Evolutionary conservation across 1,139 yeast species (phyloP), one percentile per base, ranked within the genome.

Genomic region (Nakaseomyces sp.): DNA sequence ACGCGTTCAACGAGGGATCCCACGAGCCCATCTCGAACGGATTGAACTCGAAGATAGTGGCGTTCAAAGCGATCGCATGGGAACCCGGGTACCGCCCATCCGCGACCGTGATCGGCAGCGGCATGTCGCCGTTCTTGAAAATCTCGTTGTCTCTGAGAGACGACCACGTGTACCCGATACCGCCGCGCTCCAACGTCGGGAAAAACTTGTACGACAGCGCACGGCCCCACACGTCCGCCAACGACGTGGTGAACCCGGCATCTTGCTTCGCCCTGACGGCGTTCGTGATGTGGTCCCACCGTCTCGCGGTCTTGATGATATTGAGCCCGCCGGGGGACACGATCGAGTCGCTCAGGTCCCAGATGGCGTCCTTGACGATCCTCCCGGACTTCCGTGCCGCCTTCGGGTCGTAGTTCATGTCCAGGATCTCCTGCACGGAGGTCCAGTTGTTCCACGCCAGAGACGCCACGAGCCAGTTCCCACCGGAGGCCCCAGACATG

Each of bases 11-110:
- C 0, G 82, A 72, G 20, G 85, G 80, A 58, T 87, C 95, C 91
- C 91, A 86, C 24, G 91, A 79, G 4, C 96, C 95, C 61, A 86
- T 60, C 64, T 87, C 95, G 55, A 66, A 84, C 0, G 96, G 88
- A 49, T 75, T 82, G 56, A 83, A 69, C 63, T 87, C 96, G 50
- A 83, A 77, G 17, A 81, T 71, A 1, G 94, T 80, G 5, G 89
- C 77, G 58, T 82, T 86, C 8, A 68, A 64, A 53, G 75, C 70
- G 44, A 79, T 65, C 43, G 80, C 69, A 5, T 50, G 44, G 6
- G 79, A 64, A 22, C 76, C 77, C 9, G 93, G 93, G 12, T 77
- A 70, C 67, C 95, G 77, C 42, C 87, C 87, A 56, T 79, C 79
- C 1, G 93, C 73, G 9, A 83, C 81, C 29, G 84, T 72, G 45